Conservation (phyloP, 306 rosid genomes). For the Medicago arabica region DNA sequence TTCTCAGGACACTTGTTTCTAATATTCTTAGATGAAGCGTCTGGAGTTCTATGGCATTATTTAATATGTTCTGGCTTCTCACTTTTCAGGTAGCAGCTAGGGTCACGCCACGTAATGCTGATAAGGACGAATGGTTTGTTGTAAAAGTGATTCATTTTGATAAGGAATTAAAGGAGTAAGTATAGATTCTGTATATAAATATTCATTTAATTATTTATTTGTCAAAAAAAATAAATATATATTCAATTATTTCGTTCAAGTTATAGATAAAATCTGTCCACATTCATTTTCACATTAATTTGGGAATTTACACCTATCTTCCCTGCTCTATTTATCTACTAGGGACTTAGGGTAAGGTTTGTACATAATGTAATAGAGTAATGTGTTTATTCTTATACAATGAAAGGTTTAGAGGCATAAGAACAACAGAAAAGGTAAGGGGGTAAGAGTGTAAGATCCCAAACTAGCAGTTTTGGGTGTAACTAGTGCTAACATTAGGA, state of each 20-base stretch:
- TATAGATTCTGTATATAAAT: constrained; percentile 30
- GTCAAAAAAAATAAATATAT: too few relatives aligned
- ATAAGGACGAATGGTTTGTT: constrained; percentile 93
- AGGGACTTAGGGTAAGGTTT: background rate
- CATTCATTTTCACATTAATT: too few relatives aligned
- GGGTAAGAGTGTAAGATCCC: background rate
- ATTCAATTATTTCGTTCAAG: too few relatives aligned
- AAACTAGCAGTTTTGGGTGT: background rate
- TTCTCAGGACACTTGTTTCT: too few relatives aligned
- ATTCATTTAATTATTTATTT: too few relatives aligned
- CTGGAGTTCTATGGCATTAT: background rate
- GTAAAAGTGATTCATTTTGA: constrained; percentile 96
- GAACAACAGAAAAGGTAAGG: background rate
- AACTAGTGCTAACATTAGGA: constrained; percentile 18
- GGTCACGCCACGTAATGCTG: constrained; percentile 86
- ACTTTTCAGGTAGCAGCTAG: constrained; percentile 89
- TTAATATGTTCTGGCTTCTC: constrained; percentile 40
- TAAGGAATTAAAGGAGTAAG: constrained; percentile 93
- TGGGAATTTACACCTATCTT: too few relatives aligned
- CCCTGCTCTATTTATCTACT: too few relatives aligned
- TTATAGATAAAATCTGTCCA: too few relatives aligned
- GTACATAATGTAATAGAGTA: background rate
- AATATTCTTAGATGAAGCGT: too few relatives aligned
- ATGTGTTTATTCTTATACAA: constrained; percentile 8
- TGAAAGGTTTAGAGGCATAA: background rate